Evolutionary conservation across 306 rosid species (phyloP).

Genomic region (Citrullus colocynthis): DNA sequence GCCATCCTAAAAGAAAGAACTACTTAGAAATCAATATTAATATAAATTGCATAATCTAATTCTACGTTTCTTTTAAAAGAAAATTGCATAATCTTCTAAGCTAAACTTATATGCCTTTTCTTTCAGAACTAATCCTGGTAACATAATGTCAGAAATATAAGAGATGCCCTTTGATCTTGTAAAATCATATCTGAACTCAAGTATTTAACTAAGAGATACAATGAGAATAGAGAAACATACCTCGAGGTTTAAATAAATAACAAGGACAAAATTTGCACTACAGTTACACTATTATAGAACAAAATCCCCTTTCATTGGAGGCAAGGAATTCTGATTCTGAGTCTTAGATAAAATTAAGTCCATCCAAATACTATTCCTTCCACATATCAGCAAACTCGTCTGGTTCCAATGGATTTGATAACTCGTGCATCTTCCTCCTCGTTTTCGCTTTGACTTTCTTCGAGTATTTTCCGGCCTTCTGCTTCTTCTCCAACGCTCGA

Average conservation of each 20-base stretch:
- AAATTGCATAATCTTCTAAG: too few relatives aligned
- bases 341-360: not conserved
- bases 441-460: conserved; percentile 98
- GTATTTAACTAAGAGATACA: not conserved
- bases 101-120: too few relatives aligned
- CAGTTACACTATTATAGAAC: not conserved
- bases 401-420: conserved; percentile 66
- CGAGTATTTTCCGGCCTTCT: conserved; percentile 67
- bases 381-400: conserved; percentile 97
- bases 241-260: not conserved
- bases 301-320: not conserved
- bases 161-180: not conserved
- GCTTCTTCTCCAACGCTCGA: conserved; percentile 70
- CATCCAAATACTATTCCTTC: conserved; percentile 36
- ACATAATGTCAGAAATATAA: too few relatives aligned
- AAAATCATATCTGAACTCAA: not conserved
- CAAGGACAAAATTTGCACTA: not conserved
- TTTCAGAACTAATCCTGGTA: too few relatives aligned
- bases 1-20: too few relatives aligned
- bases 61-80: too few relatives aligned
- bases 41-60: too few relatives aligned
- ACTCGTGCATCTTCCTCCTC: conserved; percentile 91
- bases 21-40: too few relatives aligned
- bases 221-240: not conserved
- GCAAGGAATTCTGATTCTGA: not conserved